Evolutionary conservation across 352 stramenopile species (phyloP).

Genomic region (Phytophthora hybrid): DNA sequence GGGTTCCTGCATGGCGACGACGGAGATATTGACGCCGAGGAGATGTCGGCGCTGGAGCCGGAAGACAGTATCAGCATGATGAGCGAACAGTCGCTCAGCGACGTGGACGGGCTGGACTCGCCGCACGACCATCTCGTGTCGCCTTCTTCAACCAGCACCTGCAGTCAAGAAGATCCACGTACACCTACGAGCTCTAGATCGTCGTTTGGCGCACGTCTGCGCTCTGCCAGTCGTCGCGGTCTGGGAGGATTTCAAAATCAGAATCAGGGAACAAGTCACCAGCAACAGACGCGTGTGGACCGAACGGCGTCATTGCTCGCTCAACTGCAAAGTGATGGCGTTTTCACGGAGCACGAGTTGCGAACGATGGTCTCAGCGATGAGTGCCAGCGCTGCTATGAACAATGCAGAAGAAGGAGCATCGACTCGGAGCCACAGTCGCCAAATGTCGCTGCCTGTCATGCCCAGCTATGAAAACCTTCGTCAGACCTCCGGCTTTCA

Average conservation of each 20-base stretch:
- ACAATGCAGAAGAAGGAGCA: constrained; percentile 14
- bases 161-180: constrained; percentile 41
- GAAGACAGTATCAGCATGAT: constrained; percentile 49
- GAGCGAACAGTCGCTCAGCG: constrained; percentile 55
- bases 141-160: constrained; percentile 64
- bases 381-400: constrained; percentile 19
- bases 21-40: constrained; percentile 14
- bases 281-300: constrained; percentile 22
- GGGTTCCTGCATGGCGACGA: constrained; percentile 38
- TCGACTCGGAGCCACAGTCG: constrained; percentile 37
- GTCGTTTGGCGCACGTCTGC: constrained; percentile 32
- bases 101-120: constrained; percentile 47
- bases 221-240: constrained; percentile 16
- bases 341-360: constrained; percentile 32
- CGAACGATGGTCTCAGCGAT: constrained; percentile 44
- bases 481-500: constrained; percentile 28
- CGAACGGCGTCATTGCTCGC: constrained; percentile 26
- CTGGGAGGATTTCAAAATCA: constrained; percentile 23
- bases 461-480: constrained; percentile 61
- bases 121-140: constrained; percentile 64
- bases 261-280: not conserved
- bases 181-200: constrained; percentile 46
- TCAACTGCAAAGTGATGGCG: constrained; percentile 27
- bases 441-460: constrained; percentile 63
- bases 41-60: constrained; percentile 30